Conservation (phyloP, 2,329 filamentous ascomycete species). For the Lithohypha guttulata region DNA sequence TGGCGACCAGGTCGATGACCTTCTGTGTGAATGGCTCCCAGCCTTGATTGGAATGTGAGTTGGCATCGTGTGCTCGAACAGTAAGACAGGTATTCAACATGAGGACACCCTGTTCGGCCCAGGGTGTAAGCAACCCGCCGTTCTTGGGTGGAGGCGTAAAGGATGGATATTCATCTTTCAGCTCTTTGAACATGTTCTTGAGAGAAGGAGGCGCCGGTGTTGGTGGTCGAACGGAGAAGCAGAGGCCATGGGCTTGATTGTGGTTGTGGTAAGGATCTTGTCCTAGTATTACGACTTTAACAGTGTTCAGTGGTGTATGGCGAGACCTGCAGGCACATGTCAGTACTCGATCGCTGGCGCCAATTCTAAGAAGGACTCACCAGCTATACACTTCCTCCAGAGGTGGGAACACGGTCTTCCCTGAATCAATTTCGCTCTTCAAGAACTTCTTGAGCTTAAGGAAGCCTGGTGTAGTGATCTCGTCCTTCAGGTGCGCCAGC, state of each 20-base stretch:
- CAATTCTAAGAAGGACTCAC: slow-evolving; percentile 41
- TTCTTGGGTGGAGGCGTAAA: slow-evolving; percentile 67
- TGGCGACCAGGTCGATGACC: slow-evolving; percentile 76
- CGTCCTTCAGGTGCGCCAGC: slow-evolving; percentile 79
- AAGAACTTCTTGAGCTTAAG: slow-evolving; percentile 81
- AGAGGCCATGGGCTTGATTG: slow-evolving; percentile 92
- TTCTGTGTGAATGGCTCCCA: slow-evolving; percentile 93
- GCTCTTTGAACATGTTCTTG: slow-evolving; percentile 81
- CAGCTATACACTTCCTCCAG: slow-evolving; percentile 87
- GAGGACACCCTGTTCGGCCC: slow-evolving; percentile 87
- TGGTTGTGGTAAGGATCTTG: slow-evolving; percentile 96
- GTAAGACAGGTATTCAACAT: slow-evolving; percentile 93
- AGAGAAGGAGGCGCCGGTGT: slow-evolving; percentile 82
- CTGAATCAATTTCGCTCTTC: slow-evolving; percentile 60
- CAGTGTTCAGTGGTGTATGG: slow-evolving; percentile 74
- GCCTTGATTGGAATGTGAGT: slow-evolving; percentile 72
- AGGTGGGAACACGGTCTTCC: slow-evolving; percentile 77
- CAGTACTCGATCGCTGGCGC: background rate
- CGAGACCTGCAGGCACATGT: slow-evolving; percentile 60
- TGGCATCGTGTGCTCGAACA: slow-evolving; percentile 78
- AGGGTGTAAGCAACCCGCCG: slow-evolving; percentile 75
- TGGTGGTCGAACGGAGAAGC: slow-evolving; percentile 86
- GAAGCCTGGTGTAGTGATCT: slow-evolving; percentile 68
- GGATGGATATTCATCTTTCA: slow-evolving; percentile 76
- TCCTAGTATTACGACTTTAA: slow-evolving; percentile 87